Conservation (phyloP, 176 grass and related monocot species). For the Stipa capillata region DNA sequence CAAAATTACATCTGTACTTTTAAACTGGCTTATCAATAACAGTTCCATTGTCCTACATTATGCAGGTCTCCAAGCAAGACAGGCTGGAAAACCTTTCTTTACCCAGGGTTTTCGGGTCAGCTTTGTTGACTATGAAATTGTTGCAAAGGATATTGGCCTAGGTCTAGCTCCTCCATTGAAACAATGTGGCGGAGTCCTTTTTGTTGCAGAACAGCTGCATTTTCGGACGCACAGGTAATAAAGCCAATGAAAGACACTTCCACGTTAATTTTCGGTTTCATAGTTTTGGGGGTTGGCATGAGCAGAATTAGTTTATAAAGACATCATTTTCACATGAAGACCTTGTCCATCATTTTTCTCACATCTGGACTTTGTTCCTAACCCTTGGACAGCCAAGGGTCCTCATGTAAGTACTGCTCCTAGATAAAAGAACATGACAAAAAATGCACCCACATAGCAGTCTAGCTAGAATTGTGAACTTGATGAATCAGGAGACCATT, state of each 20-base stretch:
- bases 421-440: conserved; percentile 33
- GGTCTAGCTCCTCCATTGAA: conserved; percentile 19
- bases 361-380: not conserved
- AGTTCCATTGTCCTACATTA: conserved; percentile 1
- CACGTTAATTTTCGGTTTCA: not conserved
- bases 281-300: not conserved
- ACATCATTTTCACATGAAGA: not conserved
- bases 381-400: not conserved
- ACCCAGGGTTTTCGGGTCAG: conserved; percentile 45
- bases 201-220: conserved; percentile 71
- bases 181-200: conserved; percentile 29
- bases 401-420: not conserved
- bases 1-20: conserved; percentile 26
- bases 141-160: conserved; percentile 37
- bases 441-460: too few relatives aligned
- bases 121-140: conserved; percentile 40
- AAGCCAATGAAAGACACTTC: not conserved
- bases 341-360: not conserved
- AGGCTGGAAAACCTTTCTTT: conserved; percentile 61
- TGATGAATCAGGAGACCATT: not conserved
- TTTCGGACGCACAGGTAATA: conserved; percentile 91
- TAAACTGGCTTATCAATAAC: conserved; percentile 1
- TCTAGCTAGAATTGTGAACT: not conserved
- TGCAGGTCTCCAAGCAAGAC: conserved; percentile 36
- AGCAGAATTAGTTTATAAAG: not conserved